These are phyloP conservation scores for Plasmodium vivax DNA, from an alignment of 169 alveolate genomes.

Conservation along the genomic window DNA sequence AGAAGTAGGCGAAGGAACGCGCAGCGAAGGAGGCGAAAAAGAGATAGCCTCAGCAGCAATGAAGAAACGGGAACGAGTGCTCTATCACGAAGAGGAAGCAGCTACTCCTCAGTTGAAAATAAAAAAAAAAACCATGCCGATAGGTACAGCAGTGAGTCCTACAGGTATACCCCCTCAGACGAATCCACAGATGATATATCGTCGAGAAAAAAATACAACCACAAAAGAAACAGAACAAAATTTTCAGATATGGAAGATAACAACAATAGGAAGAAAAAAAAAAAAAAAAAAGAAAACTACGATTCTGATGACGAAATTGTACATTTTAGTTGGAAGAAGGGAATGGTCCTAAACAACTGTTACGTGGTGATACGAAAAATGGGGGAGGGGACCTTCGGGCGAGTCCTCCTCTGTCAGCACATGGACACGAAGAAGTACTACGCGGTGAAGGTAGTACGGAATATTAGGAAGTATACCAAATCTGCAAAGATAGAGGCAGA, in stretches of 20 bases:
- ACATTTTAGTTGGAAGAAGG: slow-evolving; percentile 84
- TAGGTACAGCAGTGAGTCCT: slow-evolving; percentile 11
- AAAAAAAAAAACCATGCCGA: slow-evolving; percentile 13
- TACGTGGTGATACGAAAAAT: slow-evolving; percentile 90
- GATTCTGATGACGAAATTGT: slow-evolving; percentile 76
- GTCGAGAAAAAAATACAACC: slow-evolving; percentile 1
- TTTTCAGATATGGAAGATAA: slow-evolving; percentile 17
- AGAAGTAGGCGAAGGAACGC: neutral
- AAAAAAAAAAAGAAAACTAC: slow-evolving; percentile 49
- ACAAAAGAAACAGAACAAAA: slow-evolving; percentile 43
- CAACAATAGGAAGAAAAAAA: slow-evolving; percentile 51
- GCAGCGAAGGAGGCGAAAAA: neutral
- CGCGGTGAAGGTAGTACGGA: slow-evolving; percentile 94
- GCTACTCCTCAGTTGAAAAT: neutral
- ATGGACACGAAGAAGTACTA: slow-evolving; percentile 82
- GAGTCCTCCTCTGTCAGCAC: slow-evolving; percentile 94
- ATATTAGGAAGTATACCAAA: slow-evolving; percentile 94
- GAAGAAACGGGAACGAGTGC: neutral
- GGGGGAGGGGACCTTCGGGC: slow-evolving; percentile 99
- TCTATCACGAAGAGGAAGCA: neutral
- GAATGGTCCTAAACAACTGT: slow-evolving; percentile 81
- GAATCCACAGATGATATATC: neutral
- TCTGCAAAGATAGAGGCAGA: slow-evolving; percentile 98
- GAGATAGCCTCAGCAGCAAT: neutral
- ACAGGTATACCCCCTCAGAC: neutral